Base-by-base conservation (phyloP, 768 basidiomycete species). In the Phallus indusiatus region DNA sequence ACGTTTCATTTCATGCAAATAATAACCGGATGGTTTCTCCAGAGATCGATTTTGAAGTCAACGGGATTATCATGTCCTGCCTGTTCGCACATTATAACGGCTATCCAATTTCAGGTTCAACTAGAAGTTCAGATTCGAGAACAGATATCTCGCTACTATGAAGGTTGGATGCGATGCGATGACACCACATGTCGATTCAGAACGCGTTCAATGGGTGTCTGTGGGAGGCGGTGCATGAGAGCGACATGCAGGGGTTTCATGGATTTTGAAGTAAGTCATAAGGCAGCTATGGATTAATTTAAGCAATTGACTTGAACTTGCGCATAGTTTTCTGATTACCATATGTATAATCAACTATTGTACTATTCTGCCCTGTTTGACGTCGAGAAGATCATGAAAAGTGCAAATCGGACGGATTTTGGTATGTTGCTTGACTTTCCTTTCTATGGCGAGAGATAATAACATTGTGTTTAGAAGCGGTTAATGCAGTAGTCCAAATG, bases 191-290 rank as follows among this genome's bases (percentile, higher is more conserved):
- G 96, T 67, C 81, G 81, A 9, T 78, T 83, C 61, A 80, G 89
- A 37, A 94, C 95, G n/a, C 78, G 96, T 18, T 89, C 86, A 79
- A 95, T 97, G 90, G 78, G 88, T 36, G 91, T 97, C 0, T 94
- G 93, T 69, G 94, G 92, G 6, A 80, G 84, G 34, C 76, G 86
- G 53, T 99, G 96, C 69, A 68, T 93, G 56, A 80, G 81, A 50
- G 72, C 70, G 6, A 82, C 79, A 10, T 95, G 93, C 70, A 76
- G 72, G 61, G 90, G 90, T 1, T 75, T 71, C 17, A 86, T 94
- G 58, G 64, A 80, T 16, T 85, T 89, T 61, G 89, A 91, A 80
- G 92, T 90, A 63, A 35, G 82, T 72, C 7, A 53, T 17, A 33
- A 16, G 12, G 47, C 6, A 20, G 18, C n/a, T 9, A 1, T 14